Base-by-base conservation (phyloP, 2,329 filamentous ascomycete species). In the Hypoxylon sp. region DNA sequence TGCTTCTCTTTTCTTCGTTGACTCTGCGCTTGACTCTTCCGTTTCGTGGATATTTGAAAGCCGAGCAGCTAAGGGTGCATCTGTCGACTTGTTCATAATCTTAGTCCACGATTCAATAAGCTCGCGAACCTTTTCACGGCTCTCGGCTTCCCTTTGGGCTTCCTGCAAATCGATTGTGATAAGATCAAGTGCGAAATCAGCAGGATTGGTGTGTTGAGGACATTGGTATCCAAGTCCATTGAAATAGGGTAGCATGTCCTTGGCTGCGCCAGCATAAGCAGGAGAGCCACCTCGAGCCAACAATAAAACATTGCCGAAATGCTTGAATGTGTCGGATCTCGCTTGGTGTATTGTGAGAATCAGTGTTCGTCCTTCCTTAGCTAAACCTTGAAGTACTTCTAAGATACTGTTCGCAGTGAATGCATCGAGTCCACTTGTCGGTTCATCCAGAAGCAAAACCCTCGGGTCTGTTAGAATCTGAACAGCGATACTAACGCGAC, bases 271-370 rank as follows among this genome's bases (percentile, higher is more conserved):
- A 1, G 86, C 80, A 60, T 89, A 91, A 0, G 87, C 84, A 0
- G 86, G 80, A 16, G 79, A 78, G 0, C 89, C 89, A 0, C 88
- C 88, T 11, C 87, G 77, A 0, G 89, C 86, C 1, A 91, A 76
- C 1, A 91, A 78, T 1, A 91, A 71, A 0, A 91, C 77, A 47
- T 86, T 89, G 1, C 87, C 87, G 63, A 91, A 91, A 53, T 85
- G 81, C 13, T 75, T 74, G 63, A 91, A 91, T 0, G 91, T 70
- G 55, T 91, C 86, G 0, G 87, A 90, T 2, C 88, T 82, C 1
- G 88, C 85, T 67, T 91, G 89, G 50, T 91, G 89, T 25, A 91
- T 90, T 0, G 88, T 91, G n/a, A 90, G 75, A 31, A 91, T 82
- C 1, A 91, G 69, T 0, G 88, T 91, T 4, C 88, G 81, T 1